Evolutionary conservation across 2,329 filamentous ascomycete species (phyloP), one percentile per base, ranked within the genome.

Genomic region (Epichloe sylvatica): DNA sequence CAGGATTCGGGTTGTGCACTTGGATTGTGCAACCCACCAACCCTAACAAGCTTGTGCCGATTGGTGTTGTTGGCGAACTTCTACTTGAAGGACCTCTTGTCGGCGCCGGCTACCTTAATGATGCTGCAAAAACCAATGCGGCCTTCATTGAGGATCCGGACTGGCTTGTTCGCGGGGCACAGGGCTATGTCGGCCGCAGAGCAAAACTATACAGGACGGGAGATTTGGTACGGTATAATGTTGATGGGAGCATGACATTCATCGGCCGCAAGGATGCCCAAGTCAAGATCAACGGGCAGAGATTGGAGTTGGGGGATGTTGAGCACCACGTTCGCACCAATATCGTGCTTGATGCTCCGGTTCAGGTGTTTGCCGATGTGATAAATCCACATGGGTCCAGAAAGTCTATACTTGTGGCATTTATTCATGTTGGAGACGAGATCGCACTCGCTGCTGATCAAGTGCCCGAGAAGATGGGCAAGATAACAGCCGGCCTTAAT

Each of bases 211-310:
- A 74, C 54, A 68, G 67, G 50, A 74, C 72, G 0, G 73, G 72
- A 5, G 73, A 76, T 52, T 61, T 75, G 3, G 71, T 63, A 3
- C 60, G 60, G 38, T 72, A 71, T 19, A 58, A 66, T 34, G 57
- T 58, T 1, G 52, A 59, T 23, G 57, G 57, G 1, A 57, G 59
- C 21, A 57, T 75, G 9, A 54, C 64, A 0, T 74, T 70, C 48
- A 56, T 74, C 44, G 74, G 73, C 45, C 65, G 75, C 43, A 74
- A 73, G 52, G 75, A 79, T 54, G 66, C 67, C 0, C 75, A 78
- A 57, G 68, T 78, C 46, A 79, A 79, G 57, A 60, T 80, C 12
- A 67, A 70, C 25, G 79, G 79, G 36, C 77, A 70, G 51, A 60
- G 75, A 46, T 62, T 76, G 49, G 78, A 73, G 59, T 64, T 74